These are phyloP conservation scores for Blastobotrys muscicola DNA, from an alignment of 805 yeast species.

Conservation along the genomic window DNA sequence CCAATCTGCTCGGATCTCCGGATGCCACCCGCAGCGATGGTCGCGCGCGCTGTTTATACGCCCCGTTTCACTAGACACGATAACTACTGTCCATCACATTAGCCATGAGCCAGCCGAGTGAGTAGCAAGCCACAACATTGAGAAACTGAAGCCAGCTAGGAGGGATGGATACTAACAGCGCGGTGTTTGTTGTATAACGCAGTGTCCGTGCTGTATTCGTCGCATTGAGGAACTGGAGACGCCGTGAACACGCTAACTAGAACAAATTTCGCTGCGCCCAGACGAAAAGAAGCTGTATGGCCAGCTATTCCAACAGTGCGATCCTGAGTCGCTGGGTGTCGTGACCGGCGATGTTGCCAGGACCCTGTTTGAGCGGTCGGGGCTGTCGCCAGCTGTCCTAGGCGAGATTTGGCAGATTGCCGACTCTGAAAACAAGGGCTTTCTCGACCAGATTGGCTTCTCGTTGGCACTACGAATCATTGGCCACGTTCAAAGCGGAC, in stretches of 20 bases:
- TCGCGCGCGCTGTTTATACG: too few relatives aligned
- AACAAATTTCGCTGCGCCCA: conserved; percentile 36
- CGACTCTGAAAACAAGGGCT: conserved; percentile 84
- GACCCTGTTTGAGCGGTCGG: conserved; percentile 74
- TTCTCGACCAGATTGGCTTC: conserved; percentile 70
- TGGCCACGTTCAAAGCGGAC: conserved; percentile 76
- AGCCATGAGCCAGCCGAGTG: too few relatives aligned
- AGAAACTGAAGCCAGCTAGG: too few relatives aligned
- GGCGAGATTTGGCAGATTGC: conserved; percentile 94
- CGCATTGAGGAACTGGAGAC: too few relatives aligned
- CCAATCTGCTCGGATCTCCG: too few relatives aligned
- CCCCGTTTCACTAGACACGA: too few relatives aligned
- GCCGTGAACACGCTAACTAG: neutral
- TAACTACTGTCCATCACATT: too few relatives aligned
- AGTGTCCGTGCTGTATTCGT: too few relatives aligned
- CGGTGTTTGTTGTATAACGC: too few relatives aligned
- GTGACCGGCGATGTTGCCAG: conserved; percentile 86
- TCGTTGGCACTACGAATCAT: conserved; percentile 80
- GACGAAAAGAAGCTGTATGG: conserved; percentile 72
- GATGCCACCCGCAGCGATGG: too few relatives aligned
- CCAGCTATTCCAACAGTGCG: conserved; percentile 70
- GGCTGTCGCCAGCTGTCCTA: conserved; percentile 63
- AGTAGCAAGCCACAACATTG: too few relatives aligned
- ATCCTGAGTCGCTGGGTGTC: conserved; percentile 66
- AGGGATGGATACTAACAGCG: too few relatives aligned